Conservation (phyloP, 1,284 basidiomycete genomes). For the Trichosporon sp. region DNA sequence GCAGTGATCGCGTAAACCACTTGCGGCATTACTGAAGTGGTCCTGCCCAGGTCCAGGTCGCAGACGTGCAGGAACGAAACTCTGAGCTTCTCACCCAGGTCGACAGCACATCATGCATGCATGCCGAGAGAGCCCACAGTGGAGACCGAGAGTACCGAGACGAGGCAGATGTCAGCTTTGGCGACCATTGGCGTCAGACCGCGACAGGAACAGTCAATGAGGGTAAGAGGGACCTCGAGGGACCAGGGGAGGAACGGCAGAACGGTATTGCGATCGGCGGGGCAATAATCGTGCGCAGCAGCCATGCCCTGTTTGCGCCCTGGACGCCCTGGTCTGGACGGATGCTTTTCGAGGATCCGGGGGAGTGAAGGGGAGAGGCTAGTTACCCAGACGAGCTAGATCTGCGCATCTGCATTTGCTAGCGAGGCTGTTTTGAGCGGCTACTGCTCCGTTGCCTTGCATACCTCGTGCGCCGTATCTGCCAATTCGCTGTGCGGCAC, state of each 20-base stretch:
- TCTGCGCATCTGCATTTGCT: neutral
- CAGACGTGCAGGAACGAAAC: neutral
- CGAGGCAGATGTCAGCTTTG: neutral
- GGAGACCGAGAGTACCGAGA: neutral
- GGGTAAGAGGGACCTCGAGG: neutral
- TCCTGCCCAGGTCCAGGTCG: neutral
- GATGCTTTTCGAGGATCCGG: neutral
- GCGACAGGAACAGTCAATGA: neutral
- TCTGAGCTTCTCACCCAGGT: neutral
- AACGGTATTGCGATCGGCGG: neutral
- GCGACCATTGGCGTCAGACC: neutral
- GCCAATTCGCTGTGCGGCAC: too few species aligned
- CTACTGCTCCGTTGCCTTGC: neutral
- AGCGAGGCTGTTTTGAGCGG: neutral
- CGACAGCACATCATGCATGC: neutral
- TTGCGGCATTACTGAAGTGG: neutral
- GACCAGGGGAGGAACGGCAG: too few species aligned
- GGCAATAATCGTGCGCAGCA: constrained; percentile 2
- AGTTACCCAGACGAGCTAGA: neutral
- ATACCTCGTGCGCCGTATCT: too few species aligned
- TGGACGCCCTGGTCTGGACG: neutral
- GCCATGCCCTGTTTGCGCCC: neutral
- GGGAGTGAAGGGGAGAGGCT: neutral
- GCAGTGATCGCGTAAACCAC: neutral
- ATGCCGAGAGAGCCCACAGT: neutral